phyloP scores from a whole-genome alignment of 257 asterid genomes.

The Coffea eugenioides region DNA sequence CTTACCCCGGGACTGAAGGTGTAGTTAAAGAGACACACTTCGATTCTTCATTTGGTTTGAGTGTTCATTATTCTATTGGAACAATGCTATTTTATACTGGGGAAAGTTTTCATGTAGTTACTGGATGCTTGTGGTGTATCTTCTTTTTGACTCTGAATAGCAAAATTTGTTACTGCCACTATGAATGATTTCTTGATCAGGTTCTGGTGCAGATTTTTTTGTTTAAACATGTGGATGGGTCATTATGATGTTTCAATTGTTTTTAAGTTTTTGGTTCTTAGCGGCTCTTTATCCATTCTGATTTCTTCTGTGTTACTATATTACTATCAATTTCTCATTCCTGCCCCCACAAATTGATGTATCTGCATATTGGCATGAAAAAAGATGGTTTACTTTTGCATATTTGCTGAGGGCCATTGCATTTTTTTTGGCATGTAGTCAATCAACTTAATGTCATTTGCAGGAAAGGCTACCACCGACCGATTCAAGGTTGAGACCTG shows the following conservation, averaged over 20 bases:
- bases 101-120: not conserved
- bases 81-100: too few species aligned
- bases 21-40: slow-evolving; percentile 8
- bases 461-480: slow-evolving; percentile 97
- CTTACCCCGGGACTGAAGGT: slow-evolving; percentile 80
- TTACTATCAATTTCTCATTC: not conserved
- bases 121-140: not conserved
- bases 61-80: not conserved
- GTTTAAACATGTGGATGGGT: not conserved
- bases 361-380: not conserved
- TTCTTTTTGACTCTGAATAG: not conserved
- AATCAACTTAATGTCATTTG: slow-evolving; percentile 11
- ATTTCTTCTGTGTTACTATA: not conserved
- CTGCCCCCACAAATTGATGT: not conserved
- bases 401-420: not conserved
- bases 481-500: slow-evolving; percentile 95
- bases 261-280: not conserved
- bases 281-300: not conserved
- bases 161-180: not conserved
- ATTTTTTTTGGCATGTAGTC: not conserved
- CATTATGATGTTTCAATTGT: slow-evolving; percentile 1
- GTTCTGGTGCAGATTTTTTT: not conserved
- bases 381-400: not conserved
- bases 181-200: not conserved
- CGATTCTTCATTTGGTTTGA: not conserved